Evolutionary conservation across 331 rosid genomes (phyloP).

Genomic region (Ulmus americana): DNA sequence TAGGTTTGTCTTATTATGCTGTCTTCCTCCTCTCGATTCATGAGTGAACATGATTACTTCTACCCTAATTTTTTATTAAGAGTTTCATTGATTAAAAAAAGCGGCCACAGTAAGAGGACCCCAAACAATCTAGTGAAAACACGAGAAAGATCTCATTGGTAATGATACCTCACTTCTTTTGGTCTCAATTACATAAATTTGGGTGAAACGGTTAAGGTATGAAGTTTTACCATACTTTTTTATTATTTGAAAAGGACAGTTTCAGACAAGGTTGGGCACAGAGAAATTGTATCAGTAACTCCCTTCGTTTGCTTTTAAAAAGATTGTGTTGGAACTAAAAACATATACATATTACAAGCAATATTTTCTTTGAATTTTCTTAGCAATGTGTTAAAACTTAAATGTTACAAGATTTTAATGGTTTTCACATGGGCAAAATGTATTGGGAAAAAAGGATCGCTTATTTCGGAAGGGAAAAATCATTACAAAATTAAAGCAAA

Average conservation of each 20-base stretch:
- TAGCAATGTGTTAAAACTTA: not conserved
- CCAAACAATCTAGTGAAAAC: constrained; percentile 18
- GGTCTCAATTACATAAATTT: constrained; percentile 22
- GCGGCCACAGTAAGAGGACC: not conserved
- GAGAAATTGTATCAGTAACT: not conserved
- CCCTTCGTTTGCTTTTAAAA: too few species aligned
- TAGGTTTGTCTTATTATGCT: constrained; percentile 16
- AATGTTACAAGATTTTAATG: not conserved
- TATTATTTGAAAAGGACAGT: too few species aligned
- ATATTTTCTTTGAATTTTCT: not conserved
- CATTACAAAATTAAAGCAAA: constrained; percentile 4
- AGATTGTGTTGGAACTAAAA: too few species aligned
- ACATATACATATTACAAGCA: too few species aligned
- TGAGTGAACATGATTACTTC: constrained; percentile 36
- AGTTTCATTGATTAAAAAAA: not conserved
- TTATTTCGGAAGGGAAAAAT: constrained; percentile 3
- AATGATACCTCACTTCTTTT: constrained; percentile 24
- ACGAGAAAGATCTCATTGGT: constrained; percentile 21
- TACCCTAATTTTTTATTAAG: not conserved
- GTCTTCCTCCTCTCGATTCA: constrained; percentile 20
- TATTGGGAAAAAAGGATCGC: not conserved
- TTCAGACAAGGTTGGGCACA: not conserved
- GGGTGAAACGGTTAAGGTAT: constrained; percentile 9
- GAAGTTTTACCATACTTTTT: not conserved
- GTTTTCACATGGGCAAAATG: not conserved